phyloP scores from a whole-genome alignment of 1,284 basidiomycete species.

The Pseudozyma sp. region DNA sequence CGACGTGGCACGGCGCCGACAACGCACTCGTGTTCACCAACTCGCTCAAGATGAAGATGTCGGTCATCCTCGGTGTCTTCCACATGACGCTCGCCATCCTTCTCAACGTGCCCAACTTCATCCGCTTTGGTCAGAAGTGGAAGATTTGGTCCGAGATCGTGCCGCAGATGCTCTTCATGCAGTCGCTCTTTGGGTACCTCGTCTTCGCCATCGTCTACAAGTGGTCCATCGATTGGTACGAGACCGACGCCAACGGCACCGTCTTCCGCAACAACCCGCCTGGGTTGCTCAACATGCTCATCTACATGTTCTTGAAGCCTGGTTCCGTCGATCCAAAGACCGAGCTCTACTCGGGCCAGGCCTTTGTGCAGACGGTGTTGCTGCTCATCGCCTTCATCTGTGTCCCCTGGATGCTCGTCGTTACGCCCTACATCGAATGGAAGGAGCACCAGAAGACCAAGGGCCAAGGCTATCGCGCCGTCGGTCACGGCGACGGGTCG shows the following conservation, averaged over 20 bases:
- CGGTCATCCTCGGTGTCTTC: conserved; percentile 93
- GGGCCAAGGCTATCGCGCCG: conserved; percentile 81
- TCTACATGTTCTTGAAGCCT: conserved; percentile 69
- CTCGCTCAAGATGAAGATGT: conserved; percentile 99
- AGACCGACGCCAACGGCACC: conserved; percentile 72
- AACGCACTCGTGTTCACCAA: conserved; percentile 95
- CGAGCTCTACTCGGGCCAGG: conserved; percentile 88
- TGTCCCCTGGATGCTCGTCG: conserved; percentile 92
- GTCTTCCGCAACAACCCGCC: conserved; percentile 75
- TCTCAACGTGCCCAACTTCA: conserved; percentile 92
- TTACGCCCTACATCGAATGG: conserved; percentile 93
- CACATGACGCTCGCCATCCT: conserved; percentile 99
- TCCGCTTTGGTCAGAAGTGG: conserved; percentile 86
- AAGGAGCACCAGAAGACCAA: conserved; percentile 89
- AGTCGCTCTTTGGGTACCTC: conserved; percentile 97
- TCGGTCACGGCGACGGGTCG: conserved; percentile 67
- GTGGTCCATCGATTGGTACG: conserved; percentile 92
- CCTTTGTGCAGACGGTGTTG: conserved; percentile 83
- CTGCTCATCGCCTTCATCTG: conserved; percentile 85
- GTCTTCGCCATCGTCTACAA: conserved; percentile 96
- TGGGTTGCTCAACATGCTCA: conserved; percentile 76
- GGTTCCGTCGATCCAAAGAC: conserved; percentile 74
- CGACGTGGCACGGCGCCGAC: conserved; percentile 92
- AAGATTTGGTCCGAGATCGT: conserved; percentile 95
- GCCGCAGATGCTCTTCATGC: conserved; percentile 95